Conservation (phyloP, 192 early-diverging fungal species). For the Umbelopsis isabellina region DNA sequence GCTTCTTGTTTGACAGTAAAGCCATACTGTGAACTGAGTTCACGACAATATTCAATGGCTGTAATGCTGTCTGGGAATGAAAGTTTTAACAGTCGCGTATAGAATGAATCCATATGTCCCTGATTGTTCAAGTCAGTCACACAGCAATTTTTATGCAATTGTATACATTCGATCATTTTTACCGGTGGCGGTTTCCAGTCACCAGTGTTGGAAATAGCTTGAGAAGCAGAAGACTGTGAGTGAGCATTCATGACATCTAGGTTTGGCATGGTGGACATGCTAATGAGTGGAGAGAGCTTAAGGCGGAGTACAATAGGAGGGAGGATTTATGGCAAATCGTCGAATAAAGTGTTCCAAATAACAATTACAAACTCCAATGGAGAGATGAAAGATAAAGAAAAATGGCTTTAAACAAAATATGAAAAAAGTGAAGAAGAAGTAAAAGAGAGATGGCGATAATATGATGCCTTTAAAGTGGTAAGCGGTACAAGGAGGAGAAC, state of each 20-base stretch:
- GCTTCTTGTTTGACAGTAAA: conserved; percentile 67
- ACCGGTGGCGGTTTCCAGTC: conserved; percentile 19
- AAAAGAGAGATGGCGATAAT: background rate
- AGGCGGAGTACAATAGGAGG: background rate
- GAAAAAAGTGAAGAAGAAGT: background rate
- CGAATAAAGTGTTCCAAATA: too few species aligned
- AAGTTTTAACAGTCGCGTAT: conserved; percentile 49
- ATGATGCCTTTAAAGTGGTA: conserved; percentile 18
- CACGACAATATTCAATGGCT: conserved; percentile 54
- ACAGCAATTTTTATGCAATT: background rate
- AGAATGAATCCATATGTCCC: conserved; percentile 53
- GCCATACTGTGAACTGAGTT: conserved; percentile 53
- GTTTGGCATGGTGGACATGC: conserved; percentile 8
- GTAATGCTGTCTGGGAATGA: conserved; percentile 50
- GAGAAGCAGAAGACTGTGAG: conserved; percentile 8
- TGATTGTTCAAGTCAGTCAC: conserved; percentile 15
- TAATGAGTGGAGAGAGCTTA: background rate
- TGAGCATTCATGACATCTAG: background rate
- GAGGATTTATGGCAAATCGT: background rate
- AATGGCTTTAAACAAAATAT: background rate
- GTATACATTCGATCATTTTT: background rate
- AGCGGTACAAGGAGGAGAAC: conserved; percentile 3
- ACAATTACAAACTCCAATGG: background rate
- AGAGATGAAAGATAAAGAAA: background rate
- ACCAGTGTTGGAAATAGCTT: background rate